phyloP scores from a whole-genome alignment of 305 asterid genomes.

The Withania somnifera region DNA sequence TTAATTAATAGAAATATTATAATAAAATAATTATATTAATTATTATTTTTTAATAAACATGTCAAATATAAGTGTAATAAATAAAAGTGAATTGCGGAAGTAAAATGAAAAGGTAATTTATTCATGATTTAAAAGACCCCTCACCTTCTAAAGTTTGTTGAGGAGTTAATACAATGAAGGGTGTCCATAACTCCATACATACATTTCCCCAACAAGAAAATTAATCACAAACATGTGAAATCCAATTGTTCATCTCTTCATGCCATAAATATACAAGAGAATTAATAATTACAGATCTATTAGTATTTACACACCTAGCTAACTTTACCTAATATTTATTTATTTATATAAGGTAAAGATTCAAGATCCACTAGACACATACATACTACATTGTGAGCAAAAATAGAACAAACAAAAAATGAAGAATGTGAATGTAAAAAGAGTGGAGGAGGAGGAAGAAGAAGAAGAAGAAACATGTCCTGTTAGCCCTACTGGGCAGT shows the following conservation, averaged over 20 bases:
- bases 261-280: not conserved
- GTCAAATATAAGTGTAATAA: too few species aligned
- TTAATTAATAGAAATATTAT: too few species aligned
- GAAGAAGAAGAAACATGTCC: not conserved
- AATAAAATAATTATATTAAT: too few species aligned
- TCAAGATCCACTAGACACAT: not conserved
- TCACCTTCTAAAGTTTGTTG: not conserved
- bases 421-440: not conserved
- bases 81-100: too few species aligned
- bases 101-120: too few species aligned
- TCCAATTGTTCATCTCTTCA: not conserved
- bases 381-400: not conserved
- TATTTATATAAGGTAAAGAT: not conserved
- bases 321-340: not conserved
- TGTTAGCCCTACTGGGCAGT: conserved; percentile 50
- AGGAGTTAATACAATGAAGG: not conserved
- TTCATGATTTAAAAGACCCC: not conserved
- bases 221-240: not conserved
- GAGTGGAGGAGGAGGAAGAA: not conserved
- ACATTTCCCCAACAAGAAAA: not conserved
- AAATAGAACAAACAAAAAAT: not conserved
- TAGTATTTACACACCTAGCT: not conserved
- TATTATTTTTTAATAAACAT: too few species aligned
- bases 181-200: not conserved
- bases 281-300: not conserved